phyloP scores from a whole-genome alignment of 1,284 basidiomycete species.

The Puccinia novopanici region DNA sequence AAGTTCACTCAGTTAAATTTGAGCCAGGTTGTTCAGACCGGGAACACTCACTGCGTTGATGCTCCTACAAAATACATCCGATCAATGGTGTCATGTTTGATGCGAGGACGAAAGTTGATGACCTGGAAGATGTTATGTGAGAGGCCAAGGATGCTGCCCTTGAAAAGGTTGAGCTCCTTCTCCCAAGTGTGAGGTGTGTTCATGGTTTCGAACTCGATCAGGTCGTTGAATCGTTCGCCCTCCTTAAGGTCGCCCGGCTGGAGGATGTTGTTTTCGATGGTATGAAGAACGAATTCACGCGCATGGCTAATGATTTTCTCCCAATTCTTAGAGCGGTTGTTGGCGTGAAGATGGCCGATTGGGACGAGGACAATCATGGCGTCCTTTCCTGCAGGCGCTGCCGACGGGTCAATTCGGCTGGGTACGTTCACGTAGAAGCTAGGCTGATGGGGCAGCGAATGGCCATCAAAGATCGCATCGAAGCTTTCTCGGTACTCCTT shows the following conservation, averaged over 20 bases:
- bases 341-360: constrained; percentile 57
- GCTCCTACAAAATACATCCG: constrained; percentile 48
- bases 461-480: constrained; percentile 64
- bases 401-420: constrained; percentile 59
- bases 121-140: constrained; percentile 60
- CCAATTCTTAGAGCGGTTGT: constrained; percentile 53
- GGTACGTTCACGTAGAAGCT: constrained; percentile 66
- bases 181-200: constrained; percentile 60
- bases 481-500: constrained; percentile 59
- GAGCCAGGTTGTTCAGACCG: background rate
- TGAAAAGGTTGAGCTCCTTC: constrained; percentile 60
- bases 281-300: constrained; percentile 54
- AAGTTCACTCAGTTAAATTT: background rate
- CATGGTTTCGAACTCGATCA: constrained; percentile 56
- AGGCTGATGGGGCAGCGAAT: constrained; percentile 63
- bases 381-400: constrained; percentile 60
- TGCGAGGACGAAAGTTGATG: constrained; percentile 58
- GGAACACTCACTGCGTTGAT: constrained; percentile 36
- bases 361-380: constrained; percentile 61
- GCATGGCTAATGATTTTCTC: constrained; percentile 54
- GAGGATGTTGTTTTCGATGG: constrained; percentile 54
- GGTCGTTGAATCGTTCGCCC: constrained; percentile 52
- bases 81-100: constrained; percentile 55
- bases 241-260: constrained; percentile 43
- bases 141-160: constrained; percentile 60